Base-by-base conservation (phyloP, 805 yeast species). In the Candida mattraensis region DNA sequence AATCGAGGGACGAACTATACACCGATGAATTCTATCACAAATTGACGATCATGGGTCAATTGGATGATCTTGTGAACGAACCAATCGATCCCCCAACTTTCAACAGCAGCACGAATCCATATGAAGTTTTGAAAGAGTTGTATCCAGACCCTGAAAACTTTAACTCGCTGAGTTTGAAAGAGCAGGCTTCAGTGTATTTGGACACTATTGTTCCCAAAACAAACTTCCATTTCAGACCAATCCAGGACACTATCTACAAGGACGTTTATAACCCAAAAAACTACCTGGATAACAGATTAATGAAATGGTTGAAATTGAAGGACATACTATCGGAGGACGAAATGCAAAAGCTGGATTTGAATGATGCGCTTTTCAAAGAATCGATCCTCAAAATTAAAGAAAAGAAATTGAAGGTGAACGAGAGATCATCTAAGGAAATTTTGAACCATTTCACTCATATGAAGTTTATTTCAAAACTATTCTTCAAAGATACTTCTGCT, bases 11-110 rank as follows among this genome's bases (percentile, higher is more conserved):
- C 18, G 51, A 54, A 19, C 24, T 56, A 4, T 47, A 54, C 31
- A 42, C 58, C 7, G 53, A 53, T 11, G 53, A 52, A 5, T 56
- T 58, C 20, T 56, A 50, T 30, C 31, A 48, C 11, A 58, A 56
- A 31, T 44, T 59, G 35, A 43, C 43, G 18, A 25, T 53, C 4
- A 47, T 58, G 47, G 51, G 54, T n/a, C 46, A 39, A 25, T 24
- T 59, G 7, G 64, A 59, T 37, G 59, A 55, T 18, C 37, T 59
- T 20, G 45, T 59, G 9, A 48, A 56, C 35, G 64, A 59, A 40
- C 55, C 58, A 15, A 42, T 59, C 22, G 54, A 54, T 12, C 29
- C 39, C 2, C 34, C 49, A 2, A 15, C 44, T 0, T 45, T 45
- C 25, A 39, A 56, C 25, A 44, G 37, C 16, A 48, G 60, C 4